Evolutionary conservation across 2,329 filamentous ascomycete species (phyloP).

Genomic region (Stagonosporopsis tanaceti): DNA sequence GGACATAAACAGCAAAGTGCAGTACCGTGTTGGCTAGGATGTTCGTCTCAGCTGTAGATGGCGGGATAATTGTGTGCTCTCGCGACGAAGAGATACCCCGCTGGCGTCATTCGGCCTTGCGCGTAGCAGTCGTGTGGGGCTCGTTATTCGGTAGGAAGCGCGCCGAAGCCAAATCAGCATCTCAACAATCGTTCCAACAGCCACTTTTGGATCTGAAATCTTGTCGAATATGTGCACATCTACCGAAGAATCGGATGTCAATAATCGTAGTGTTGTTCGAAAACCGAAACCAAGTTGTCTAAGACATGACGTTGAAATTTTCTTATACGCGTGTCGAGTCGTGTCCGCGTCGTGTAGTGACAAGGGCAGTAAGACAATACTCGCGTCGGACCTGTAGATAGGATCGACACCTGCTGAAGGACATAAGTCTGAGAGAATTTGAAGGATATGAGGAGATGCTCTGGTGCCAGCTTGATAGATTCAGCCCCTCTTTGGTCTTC

Average conservation of each 20-base stretch:
- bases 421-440: not conserved
- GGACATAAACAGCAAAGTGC: conserved; percentile 21
- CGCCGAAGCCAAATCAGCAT: conserved; percentile 22
- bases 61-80: conserved; percentile 37
- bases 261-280: not conserved
- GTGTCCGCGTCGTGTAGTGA: not conserved
- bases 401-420: not conserved
- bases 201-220: not conserved
- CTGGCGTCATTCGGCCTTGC: conserved; percentile 25
- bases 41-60: conserved; percentile 22
- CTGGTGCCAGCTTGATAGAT: not conserved
- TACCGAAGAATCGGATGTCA: not conserved
- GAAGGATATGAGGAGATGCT: not conserved
- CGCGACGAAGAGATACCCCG: conserved; percentile 31
- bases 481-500: not conserved
- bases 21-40: conserved; percentile 27
- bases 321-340: not conserved
- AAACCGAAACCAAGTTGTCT: not conserved
- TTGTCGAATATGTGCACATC: not conserved
- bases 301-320: not conserved
- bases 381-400: not conserved
- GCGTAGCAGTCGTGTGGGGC: conserved; percentile 23
- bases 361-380: not conserved
- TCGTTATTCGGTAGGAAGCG: conserved; percentile 23
- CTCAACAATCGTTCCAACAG: not conserved